phyloP scores from a whole-genome alignment of 805 yeast species.

The Zygosaccharomyces lentus region DNA sequence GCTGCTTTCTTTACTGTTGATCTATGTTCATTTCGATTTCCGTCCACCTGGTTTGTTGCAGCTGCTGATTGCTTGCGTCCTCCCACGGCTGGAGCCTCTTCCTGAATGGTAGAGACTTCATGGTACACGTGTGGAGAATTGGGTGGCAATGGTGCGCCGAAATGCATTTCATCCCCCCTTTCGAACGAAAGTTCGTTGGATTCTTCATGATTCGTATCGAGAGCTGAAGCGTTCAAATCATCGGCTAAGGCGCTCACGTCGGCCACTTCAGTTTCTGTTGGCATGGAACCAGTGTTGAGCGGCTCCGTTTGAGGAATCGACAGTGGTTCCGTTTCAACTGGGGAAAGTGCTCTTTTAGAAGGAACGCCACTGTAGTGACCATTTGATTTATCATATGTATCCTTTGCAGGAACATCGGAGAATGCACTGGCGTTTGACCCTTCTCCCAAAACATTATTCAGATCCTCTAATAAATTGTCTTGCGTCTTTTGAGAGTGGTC shows the following conservation, averaged over 20 bases:
- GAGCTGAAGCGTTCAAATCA: conserved; percentile 7
- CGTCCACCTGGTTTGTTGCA: not conserved
- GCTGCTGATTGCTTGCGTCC: conserved; percentile 4
- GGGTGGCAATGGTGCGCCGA: conserved; percentile 21
- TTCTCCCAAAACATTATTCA: conserved; percentile 27
- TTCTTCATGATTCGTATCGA: conserved; percentile 18
- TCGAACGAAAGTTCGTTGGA: conserved; percentile 36
- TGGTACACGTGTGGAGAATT: conserved; percentile 21
- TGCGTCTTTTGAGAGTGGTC: conserved; percentile 5
- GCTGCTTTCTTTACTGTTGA: conserved; percentile 19
- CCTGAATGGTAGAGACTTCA: conserved; percentile 33
- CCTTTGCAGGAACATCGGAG: conserved; percentile 27
- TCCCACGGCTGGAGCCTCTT: conserved; percentile 19
- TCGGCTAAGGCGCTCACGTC: conserved; percentile 18
- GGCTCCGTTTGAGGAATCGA: conserved; percentile 5
- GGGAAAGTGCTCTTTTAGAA: not conserved
- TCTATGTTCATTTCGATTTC: not conserved
- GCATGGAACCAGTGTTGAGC: not conserved
- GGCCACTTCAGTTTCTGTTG: not conserved
- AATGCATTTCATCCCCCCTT: conserved; percentile 32
- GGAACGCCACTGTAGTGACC: not conserved
- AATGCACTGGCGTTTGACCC: conserved; percentile 22
- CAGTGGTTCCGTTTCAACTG: not conserved
- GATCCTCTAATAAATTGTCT: conserved; percentile 22
- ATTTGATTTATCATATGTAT: not conserved